A percentile compares a stretch with the other conserved stretches of the same genome.
These are phyloP conservation scores for Amanita jacksonii DNA, from an alignment of 768 basidiomycete genomes.

Conservation along the genomic window DNA sequence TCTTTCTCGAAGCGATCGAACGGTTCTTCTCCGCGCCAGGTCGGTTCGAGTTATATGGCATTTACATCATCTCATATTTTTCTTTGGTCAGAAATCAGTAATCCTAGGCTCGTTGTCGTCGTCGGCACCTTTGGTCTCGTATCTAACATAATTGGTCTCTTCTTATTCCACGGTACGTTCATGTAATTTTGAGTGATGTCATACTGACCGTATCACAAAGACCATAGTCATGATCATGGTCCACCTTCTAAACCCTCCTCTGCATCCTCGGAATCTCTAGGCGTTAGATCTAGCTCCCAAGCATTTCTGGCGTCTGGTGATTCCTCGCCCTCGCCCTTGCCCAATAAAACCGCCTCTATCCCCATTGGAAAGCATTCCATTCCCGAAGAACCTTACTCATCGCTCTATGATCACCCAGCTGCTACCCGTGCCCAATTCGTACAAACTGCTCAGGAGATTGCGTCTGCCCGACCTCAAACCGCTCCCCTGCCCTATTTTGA, in stretches of 20 bases:
- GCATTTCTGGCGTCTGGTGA: slow-evolving; percentile 11
- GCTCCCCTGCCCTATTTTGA: slow-evolving; percentile 24
- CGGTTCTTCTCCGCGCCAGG: slow-evolving; percentile 84
- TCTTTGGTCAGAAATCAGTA: slow-evolving; percentile 62
- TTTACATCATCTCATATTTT: slow-evolving; percentile 8
- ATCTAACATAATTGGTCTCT: slow-evolving; percentile 88
- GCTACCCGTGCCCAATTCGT: slow-evolving; percentile 66
- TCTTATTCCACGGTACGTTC: slow-evolving; percentile 84
- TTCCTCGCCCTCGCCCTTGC: neutral
- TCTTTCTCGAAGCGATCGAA: slow-evolving; percentile 84
- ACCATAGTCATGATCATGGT: slow-evolving; percentile 53
- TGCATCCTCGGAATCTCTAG: slow-evolving; percentile 29
- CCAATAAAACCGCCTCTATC: slow-evolving; percentile 1
- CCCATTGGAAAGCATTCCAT: slow-evolving; percentile 2
- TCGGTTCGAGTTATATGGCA: slow-evolving; percentile 20
- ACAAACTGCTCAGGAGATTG: slow-evolving; percentile 80
- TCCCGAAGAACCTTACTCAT: slow-evolving; percentile 36
- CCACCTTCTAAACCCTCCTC: slow-evolving; percentile 33
- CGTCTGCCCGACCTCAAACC: slow-evolving; percentile 44
- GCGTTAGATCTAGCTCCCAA: slow-evolving; percentile 20
- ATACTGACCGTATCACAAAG: slow-evolving; percentile 41
- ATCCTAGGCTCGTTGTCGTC: slow-evolving; percentile 78
- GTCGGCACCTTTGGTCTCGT: slow-evolving; percentile 85
- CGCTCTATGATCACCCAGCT: slow-evolving; percentile 66
- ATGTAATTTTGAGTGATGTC: neutral